A percentile compares a stretch with the other conserved stretches of the same genome.
These are phyloP conservation scores for Xylaria sp. DNA, from an alignment of 2,329 filamentous ascomycete species.

Conservation along the genomic window DNA sequence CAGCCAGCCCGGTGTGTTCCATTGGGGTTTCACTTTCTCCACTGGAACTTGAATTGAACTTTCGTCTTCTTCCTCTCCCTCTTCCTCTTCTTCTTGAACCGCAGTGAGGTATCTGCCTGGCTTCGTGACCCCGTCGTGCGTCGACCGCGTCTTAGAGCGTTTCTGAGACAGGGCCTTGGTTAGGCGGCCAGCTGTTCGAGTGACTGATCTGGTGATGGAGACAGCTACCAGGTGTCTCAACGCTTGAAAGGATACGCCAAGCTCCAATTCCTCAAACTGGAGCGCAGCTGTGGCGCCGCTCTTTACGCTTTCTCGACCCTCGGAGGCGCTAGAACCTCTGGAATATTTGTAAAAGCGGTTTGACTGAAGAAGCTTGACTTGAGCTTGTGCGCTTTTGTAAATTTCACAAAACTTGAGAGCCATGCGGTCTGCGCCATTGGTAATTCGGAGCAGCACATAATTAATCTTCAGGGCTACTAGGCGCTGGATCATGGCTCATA, in stretches of 20 bases:
- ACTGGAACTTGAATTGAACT: neutral
- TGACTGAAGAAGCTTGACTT: neutral
- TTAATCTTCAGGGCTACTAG: neutral
- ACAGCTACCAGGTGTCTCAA: neutral
- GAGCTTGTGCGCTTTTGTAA: neutral
- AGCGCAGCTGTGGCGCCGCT: neutral
- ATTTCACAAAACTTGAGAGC: neutral
- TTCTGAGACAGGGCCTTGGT: neutral
- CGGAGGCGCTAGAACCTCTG: neutral
- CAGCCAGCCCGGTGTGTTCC: neutral
- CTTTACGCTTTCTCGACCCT: neutral
- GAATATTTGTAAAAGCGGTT: neutral
- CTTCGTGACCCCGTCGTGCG: no score
- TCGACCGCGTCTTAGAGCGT: no score
- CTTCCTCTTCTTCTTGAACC: neutral
- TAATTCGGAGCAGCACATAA: neutral
- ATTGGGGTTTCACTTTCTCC: neutral
- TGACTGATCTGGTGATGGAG: neutral
- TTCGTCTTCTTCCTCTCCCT: neutral
- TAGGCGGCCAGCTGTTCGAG: neutral
- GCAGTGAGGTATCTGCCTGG: neutral
- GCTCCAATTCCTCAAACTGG: neutral
- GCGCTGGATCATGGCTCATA: neutral
- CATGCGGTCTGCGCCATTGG: neutral
- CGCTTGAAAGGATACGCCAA: neutral